Evolutionary conservation across 306 rosid species (phyloP), one percentile per base, ranked within the genome.

Genomic region (Calophaca sinica): DNA sequence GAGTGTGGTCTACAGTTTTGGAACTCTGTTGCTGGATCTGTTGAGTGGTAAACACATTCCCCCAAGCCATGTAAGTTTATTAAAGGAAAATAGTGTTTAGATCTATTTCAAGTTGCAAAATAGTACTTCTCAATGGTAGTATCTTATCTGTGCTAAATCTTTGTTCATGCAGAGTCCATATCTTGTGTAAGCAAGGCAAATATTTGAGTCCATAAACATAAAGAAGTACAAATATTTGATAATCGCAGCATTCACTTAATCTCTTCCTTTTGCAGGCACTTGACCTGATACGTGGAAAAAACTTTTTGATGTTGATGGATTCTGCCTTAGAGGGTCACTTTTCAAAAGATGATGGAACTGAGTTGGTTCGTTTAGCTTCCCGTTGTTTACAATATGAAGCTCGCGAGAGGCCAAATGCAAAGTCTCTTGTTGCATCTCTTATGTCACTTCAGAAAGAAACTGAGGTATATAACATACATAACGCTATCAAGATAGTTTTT

Each of bases 331-430:
- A 91, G 81, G 98, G 97, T 42, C 91, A 94, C 61, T 94, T 94
- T 78, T 91, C 97, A 41, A 94, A 94, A 68, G 97, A 94, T 75
- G 98, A 91, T 42, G 97, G 97, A 88, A 92, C 98, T 15, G 98
- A 94, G 81, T 76, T 94, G 73, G 96, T 92, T 71, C 89, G 96
- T 49, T 85, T 91, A 84, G 98, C 98, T 69, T 88, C 97, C 13
- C 98, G 97, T 39, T 94, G 96, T 73, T 86, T 94, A 62, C 98
- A 94, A 63, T 94, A 88, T 73, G 98, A 94, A 81, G 96, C 96
- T 53, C 97, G 98, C 11, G 98, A 94, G 88, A 86, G 98, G 77
- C 98, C 98, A 62, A 94, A 88, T 82, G 96, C 96, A 0, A 94
- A 94, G 83, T 91, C 97, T 65, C 91, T 94, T 9, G 96, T 85